Evolutionary conservation across 495 filamentous ascomycete genomes (phyloP).

Genomic region (Letharia columbiana): DNA sequence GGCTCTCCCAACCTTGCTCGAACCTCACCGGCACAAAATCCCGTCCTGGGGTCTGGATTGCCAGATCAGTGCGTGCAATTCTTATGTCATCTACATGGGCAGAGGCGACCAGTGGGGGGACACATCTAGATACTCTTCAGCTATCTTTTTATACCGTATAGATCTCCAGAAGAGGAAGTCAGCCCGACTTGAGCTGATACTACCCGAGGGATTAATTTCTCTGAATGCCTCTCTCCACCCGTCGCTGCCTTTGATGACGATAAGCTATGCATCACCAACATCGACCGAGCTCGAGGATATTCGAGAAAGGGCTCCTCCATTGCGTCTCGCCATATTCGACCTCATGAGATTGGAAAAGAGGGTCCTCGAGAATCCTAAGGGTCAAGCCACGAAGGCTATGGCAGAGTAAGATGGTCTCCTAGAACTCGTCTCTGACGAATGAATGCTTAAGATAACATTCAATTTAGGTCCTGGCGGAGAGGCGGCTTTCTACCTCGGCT

Average conservation of each 20-base stretch:
- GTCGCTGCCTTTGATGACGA: not conserved
- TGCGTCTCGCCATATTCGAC: not conserved
- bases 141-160: not conserved
- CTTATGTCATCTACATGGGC: not conserved
- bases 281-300: not conserved
- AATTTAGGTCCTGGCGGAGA: not conserved
- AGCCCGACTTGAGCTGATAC: not conserved
- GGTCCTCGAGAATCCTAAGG: not conserved
- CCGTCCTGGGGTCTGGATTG: not conserved
- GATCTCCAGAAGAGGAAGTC: not conserved
- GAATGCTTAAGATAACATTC: not conserved
- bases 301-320: not conserved
- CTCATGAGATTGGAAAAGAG: not conserved
- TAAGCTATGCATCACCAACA: not conserved
- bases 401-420: not conserved
- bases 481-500: not conserved
- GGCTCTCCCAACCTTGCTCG: not conserved
- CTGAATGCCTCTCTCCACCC: not conserved
- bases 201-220: not conserved
- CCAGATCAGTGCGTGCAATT: conserved; percentile 1
- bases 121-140: not conserved
- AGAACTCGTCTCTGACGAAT: too few relatives aligned
- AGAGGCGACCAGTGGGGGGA: not conserved
- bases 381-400: not conserved
- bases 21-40: not conserved